A percentile compares a stretch with the other conserved stretches of the same genome.
phyloP scores from a whole-genome alignment of 352 stramenopile genomes.

The Phytophthora multivora region DNA sequence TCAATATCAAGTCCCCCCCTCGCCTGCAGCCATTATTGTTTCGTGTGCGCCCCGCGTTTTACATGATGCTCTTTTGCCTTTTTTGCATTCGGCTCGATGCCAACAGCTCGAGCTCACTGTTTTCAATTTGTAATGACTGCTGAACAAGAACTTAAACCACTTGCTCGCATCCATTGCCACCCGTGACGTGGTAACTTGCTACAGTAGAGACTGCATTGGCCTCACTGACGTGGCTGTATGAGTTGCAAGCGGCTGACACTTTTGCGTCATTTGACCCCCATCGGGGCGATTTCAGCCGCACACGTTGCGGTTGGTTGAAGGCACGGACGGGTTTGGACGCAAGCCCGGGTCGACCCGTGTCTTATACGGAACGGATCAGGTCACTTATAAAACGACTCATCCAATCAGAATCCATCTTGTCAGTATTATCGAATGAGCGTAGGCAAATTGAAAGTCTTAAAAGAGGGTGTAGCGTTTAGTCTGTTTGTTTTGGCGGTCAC shows the following conservation, averaged over 20 bases:
- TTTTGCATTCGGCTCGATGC: constrained; percentile 12
- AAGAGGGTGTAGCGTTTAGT: background rate
- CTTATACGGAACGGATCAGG: background rate
- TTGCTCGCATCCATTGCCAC: background rate
- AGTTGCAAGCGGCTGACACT: background rate
- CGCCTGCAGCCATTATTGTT: constrained; percentile 10
- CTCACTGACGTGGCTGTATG: background rate
- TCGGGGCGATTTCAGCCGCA: constrained; percentile 12
- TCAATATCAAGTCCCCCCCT: constrained; percentile 1
- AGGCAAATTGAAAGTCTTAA: background rate
- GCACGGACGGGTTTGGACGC: constrained; percentile 6
- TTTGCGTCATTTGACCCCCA: background rate
- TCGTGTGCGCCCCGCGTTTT: constrained; percentile 10
- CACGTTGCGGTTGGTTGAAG: constrained; percentile 21
- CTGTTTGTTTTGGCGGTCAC: background rate
- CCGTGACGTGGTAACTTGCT: background rate
- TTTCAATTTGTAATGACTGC: constrained; percentile 13
- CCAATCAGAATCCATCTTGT: background rate
- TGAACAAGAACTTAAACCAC: constrained; percentile 3
- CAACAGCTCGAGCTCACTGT: background rate
- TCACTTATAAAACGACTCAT: background rate
- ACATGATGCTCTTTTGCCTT: constrained; percentile 14
- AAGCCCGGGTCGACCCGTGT: constrained; percentile 2
- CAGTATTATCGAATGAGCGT: background rate
- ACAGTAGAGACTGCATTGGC: background rate